These are phyloP conservation scores for Paramecium bursaria DNA, from an alignment of 73 alveolate genomes.

Conservation along the genomic window DNA sequence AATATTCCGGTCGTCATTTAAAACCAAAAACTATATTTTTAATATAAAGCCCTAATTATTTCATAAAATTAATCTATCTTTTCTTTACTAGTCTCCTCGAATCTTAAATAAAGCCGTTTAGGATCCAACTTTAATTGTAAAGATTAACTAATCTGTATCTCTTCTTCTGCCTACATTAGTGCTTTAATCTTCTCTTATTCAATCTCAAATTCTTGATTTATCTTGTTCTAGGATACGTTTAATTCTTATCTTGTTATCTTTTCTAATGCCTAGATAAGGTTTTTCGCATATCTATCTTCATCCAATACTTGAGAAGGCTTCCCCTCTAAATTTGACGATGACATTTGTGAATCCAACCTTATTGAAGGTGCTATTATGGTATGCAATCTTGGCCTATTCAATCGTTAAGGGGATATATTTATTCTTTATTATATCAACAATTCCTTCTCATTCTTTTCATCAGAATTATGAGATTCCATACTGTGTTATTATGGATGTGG, in stretches of 20 bases:
- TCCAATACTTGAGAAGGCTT: neutral
- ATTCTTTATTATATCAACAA: neutral
- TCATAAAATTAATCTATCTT: slow-evolving; percentile 30
- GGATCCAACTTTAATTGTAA: slow-evolving; percentile 35
- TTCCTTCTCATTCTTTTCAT: neutral
- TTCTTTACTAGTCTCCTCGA: neutral
- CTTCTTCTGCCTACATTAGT: slow-evolving; percentile 29
- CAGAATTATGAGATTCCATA: no score
- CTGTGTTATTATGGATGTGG: neutral
- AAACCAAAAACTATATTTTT: neutral
- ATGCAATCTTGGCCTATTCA: neutral
- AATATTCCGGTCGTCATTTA: neutral
- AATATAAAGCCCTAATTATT: neutral
- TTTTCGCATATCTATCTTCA: slow-evolving; percentile 2
- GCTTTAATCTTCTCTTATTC: slow-evolving; percentile 2
- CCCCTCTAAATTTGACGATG: neutral
- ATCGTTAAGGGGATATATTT: no score
- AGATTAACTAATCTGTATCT: neutral
- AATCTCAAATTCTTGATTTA: slow-evolving; percentile 16
- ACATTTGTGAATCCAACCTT: neutral
- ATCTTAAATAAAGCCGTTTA: slow-evolving; percentile 1
- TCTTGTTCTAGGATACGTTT: slow-evolving; percentile 16
- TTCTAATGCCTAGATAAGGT: slow-evolving; percentile 12
- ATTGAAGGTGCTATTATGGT: neutral
- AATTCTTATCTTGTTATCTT: slow-evolving; percentile 14